Conservation (phyloP, 495 filamentous ascomycete genomes). For the Zalerion maritima region DNA sequence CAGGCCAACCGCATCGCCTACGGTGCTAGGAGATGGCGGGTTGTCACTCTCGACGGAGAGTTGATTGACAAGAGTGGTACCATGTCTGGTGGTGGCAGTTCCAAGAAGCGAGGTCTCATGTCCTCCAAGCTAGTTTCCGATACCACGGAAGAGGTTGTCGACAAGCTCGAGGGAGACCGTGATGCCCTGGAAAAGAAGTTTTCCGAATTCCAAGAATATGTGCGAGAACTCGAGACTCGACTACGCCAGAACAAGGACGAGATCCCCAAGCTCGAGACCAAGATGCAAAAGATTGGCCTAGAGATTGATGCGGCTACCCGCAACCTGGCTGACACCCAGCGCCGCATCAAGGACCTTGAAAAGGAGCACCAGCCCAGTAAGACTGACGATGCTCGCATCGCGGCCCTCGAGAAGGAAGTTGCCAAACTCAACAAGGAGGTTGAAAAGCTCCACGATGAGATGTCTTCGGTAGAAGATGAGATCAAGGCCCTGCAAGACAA, state of each 20-base stretch:
- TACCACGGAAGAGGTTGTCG: conserved; percentile 71
- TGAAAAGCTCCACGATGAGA: conserved; percentile 65
- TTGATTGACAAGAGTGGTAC: conserved; percentile 95
- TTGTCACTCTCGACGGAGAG: conserved; percentile 88
- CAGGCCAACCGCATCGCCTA: conserved; percentile 96
- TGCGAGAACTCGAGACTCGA: conserved; percentile 56
- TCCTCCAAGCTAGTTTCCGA: conserved; percentile 84
- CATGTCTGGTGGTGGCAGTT: conserved; percentile 91
- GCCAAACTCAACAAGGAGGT: conserved; percentile 61
- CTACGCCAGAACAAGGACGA: conserved; percentile 63
- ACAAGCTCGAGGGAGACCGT: conserved; percentile 71
- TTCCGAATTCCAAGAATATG: conserved; percentile 64
- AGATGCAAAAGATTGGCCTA: conserved; percentile 80
- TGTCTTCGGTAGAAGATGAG: conserved; percentile 72
- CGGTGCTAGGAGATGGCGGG: conserved; percentile 80
- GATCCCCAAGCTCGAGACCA: conserved; percentile 73
- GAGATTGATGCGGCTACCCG: conserved; percentile 77
- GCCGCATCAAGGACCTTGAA: conserved; percentile 66
- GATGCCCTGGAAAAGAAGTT: conserved; percentile 72
- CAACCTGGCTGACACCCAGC: conserved; percentile 71
- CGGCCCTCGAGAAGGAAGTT: conserved; percentile 61
- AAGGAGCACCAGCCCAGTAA: conserved; percentile 67
- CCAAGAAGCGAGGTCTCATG: conserved; percentile 81
- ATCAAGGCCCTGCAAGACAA: conserved; percentile 84
- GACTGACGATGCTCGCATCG: conserved; percentile 57